A percentile compares a stretch with the other conserved stretches of the same genome.
phyloP scores from a whole-genome alignment of 257 asterid genomes.

The Jaltomata sinuosa region DNA sequence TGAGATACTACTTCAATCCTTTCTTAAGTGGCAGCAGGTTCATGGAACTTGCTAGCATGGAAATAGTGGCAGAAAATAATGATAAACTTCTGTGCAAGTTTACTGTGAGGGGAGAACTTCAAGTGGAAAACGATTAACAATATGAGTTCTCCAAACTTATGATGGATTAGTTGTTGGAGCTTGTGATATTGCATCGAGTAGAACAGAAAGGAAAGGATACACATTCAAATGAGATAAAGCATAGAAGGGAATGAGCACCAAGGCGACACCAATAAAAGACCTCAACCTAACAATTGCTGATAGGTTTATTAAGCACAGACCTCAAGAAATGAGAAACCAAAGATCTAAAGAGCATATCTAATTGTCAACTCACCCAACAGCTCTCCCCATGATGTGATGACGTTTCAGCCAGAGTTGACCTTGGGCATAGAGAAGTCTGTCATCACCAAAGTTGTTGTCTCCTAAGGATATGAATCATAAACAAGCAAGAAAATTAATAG shows the following conservation, averaged over 20 bases:
- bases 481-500: background rate
- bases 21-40: background rate
- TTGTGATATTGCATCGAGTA: background rate
- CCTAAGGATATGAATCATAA: conserved; percentile 39
- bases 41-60: background rate
- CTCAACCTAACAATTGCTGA: background rate
- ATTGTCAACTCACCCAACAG: conserved; percentile 81
- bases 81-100: background rate
- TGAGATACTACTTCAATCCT: background rate
- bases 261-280: background rate
- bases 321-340: background rate
- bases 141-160: background rate
- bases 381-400: conserved; percentile 98
- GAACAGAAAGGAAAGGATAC: background rate
- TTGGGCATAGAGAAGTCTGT: conserved; percentile 90
- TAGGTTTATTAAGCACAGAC: background rate
- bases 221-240: background rate
- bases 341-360: background rate
- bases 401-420: conserved; percentile 96
- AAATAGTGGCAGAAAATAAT: background rate
- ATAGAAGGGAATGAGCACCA: background rate
- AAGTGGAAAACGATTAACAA: background rate
- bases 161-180: background rate
- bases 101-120: background rate
- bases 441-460: conserved; percentile 90